Percentiles rank a stretch among this genome's conserved stretches.
These are phyloP conservation scores for Carex kokanica DNA, from an alignment of 176 grass and related monocot genomes.

Conservation along the genomic window DNA sequence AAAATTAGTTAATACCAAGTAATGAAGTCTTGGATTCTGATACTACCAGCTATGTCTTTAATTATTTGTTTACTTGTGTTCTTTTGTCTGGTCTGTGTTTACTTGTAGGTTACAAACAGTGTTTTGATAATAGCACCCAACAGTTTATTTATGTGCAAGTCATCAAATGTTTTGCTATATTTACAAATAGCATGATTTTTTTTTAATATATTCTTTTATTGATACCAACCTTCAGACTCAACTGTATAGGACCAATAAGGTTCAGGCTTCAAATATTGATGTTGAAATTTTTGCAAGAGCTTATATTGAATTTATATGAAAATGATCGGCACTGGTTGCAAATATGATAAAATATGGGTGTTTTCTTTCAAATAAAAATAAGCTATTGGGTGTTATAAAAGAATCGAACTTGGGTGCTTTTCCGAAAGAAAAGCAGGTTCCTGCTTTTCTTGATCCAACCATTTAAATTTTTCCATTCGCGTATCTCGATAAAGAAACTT, in stretches of 20 bases:
- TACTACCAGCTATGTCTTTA: background rate
- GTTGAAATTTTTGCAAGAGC: background rate
- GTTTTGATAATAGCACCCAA: background rate
- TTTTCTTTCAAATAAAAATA: background rate
- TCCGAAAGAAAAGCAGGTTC: no score
- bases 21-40: background rate
- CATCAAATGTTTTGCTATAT: background rate
- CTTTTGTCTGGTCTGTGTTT: background rate
- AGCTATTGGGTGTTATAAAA: background rate
- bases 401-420: no score
- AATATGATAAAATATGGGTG: background rate
- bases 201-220: background rate
- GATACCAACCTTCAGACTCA: background rate
- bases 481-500: no score
- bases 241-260: background rate
- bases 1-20: background rate
- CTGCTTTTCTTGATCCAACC: no score
- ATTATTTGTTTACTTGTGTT: background rate
- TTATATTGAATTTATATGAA: background rate
- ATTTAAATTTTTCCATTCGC: no score
- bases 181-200: background rate
- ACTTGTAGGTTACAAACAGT: background rate
- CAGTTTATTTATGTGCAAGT: background rate
- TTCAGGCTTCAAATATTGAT: background rate
- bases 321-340: background rate